Evolutionary conservation across 495 filamentous ascomycete species (phyloP).

Genomic region (Parachaetomium inaequale): DNA sequence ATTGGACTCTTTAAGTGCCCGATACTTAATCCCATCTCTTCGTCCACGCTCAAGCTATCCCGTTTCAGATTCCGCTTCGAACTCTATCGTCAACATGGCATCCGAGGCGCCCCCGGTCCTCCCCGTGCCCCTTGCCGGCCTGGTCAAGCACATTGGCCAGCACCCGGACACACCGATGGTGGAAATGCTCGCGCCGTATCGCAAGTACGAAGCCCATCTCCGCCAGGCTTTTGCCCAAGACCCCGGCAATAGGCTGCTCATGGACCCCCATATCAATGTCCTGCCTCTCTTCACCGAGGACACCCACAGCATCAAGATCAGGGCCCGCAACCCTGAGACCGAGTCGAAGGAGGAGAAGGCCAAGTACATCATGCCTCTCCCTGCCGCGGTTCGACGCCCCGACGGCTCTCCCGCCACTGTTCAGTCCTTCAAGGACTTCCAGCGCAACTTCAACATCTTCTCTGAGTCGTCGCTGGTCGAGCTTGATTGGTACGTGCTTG

Average conservation of each 20-base stretch:
- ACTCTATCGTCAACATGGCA: constrained; percentile 30
- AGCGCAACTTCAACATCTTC: constrained; percentile 72
- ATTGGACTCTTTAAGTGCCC: neutral
- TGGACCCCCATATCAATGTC: constrained; percentile 61
- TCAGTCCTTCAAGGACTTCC: constrained; percentile 60
- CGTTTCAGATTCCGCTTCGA: neutral
- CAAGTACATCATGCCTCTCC: constrained; percentile 68
- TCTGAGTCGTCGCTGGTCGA: constrained; percentile 62
- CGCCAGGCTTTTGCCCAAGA: constrained; percentile 72
- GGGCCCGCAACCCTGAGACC: constrained; percentile 57
- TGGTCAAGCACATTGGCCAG: constrained; percentile 46
- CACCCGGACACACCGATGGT: constrained; percentile 52
- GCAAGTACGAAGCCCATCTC: constrained; percentile 61
- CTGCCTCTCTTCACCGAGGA: constrained; percentile 63
- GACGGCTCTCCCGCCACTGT: constrained; percentile 64
- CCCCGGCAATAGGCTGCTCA: constrained; percentile 53
- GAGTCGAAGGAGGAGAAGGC: constrained; percentile 59
- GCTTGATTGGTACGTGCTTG: constrained; percentile 57
- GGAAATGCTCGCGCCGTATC: constrained; percentile 64
- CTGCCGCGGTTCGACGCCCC: constrained; percentile 53
- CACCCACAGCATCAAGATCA: constrained; percentile 54
- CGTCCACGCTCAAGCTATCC: neutral
- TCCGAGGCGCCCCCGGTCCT: constrained; percentile 39
- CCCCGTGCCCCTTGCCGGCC: constrained; percentile 40
- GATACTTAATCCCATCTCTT: neutral